Conservation (phyloP, 2,329 filamentous ascomycete species). For the Madurella mycetomatis region DNA sequence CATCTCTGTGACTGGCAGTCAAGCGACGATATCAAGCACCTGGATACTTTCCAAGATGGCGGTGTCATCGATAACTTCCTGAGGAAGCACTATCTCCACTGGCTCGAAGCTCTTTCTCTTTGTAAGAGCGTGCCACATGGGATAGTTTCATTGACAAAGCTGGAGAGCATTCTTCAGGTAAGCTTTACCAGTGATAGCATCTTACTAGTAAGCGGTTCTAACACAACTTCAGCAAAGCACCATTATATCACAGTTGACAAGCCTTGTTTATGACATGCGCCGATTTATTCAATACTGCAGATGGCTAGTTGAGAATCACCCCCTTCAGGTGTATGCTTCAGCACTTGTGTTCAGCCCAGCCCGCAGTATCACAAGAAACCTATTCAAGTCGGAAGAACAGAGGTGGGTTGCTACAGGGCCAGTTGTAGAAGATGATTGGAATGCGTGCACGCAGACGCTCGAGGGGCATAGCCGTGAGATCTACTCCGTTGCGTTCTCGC, state of each 20-base stretch:
- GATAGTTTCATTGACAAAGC: neutral
- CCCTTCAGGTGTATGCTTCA: constrained; percentile 23
- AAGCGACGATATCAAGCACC: neutral
- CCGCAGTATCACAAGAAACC: constrained; percentile 16
- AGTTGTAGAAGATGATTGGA: constrained; percentile 18
- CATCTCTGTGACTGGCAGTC: neutral
- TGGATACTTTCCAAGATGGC: constrained; percentile 25
- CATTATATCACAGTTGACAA: neutral
- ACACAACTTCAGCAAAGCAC: neutral
- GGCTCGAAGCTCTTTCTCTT: constrained; percentile 37
- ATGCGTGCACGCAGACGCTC: constrained; percentile 21
- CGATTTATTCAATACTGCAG: constrained; percentile 10
- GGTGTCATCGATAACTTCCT: constrained; percentile 34
- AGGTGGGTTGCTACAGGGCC: constrained; percentile 21
- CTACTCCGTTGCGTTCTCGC: constrained; percentile 16
- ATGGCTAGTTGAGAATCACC: constrained; percentile 7
- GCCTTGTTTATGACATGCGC: neutral
- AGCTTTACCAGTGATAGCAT: too few relatives aligned
- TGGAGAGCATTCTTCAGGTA: neutral
- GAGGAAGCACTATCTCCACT: constrained; percentile 37
- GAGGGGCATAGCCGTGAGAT: constrained; percentile 21
- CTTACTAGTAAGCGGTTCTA: neutral
- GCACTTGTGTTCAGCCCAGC: constrained; percentile 26
- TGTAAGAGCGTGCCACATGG: neutral
- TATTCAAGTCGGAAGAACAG: constrained; percentile 14